phyloP scores from a whole-genome alignment of 352 stramenopile genomes.

The Phytophthora europaea region DNA sequence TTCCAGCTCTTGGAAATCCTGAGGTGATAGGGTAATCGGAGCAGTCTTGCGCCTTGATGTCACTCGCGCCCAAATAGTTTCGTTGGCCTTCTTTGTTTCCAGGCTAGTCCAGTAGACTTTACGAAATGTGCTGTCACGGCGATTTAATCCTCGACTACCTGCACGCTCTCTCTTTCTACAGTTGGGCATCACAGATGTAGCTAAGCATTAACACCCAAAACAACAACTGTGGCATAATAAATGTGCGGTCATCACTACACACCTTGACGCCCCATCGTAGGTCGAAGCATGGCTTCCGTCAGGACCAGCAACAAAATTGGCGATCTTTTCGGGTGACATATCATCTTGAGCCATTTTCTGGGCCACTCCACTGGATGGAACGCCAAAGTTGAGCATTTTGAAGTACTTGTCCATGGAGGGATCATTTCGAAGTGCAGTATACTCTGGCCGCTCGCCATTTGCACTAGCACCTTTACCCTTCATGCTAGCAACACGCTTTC shows the following conservation, averaged over 20 bases:
- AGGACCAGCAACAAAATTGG: conserved; percentile 64
- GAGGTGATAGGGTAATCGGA: conserved; percentile 73
- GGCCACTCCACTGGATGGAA: conserved; percentile 68
- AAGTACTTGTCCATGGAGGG: conserved; percentile 88
- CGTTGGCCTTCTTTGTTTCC: conserved; percentile 60
- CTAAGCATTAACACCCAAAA: neutral
- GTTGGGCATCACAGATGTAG: neutral
- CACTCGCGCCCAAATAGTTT: conserved; percentile 81
- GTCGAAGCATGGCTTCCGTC: conserved; percentile 31
- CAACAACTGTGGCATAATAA: neutral
- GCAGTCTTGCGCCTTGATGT: conserved; percentile 72
- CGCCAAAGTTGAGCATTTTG: conserved; percentile 86
- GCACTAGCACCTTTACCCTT: conserved; percentile 15
- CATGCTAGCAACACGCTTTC: conserved; percentile 42
- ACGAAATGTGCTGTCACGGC: conserved; percentile 66
- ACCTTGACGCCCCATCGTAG: conserved; percentile 17
- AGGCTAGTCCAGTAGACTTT: conserved; percentile 88
- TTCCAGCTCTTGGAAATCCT: conserved; percentile 75
- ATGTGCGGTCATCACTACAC: neutral
- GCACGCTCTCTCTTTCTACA: conserved; percentile 22
- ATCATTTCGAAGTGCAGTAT: conserved; percentile 63
- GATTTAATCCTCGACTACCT: conserved; percentile 27
- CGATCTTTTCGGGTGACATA: conserved; percentile 64
- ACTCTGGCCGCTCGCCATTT: conserved; percentile 56
- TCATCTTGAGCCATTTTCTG: conserved; percentile 90